These are phyloP conservation scores for Podosphaera xanthii DNA, from an alignment of 2,329 filamentous ascomycete genomes.

Conservation along the genomic window DNA sequence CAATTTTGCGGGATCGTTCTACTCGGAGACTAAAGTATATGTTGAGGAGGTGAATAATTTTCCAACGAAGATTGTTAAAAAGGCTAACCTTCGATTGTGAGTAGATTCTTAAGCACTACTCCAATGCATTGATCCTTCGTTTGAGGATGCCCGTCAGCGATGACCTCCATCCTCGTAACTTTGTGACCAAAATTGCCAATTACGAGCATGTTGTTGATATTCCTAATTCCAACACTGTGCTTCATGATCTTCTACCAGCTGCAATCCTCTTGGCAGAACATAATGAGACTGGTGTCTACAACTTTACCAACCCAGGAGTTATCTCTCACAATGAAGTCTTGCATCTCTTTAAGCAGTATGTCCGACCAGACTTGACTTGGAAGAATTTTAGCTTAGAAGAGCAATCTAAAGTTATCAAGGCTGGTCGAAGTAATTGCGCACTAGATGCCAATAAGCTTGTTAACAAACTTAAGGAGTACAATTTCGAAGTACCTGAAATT, in stretches of 20 bases:
- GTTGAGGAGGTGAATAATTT: constrained; percentile 32
- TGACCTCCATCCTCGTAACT: constrained; percentile 41
- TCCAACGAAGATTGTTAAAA: background rate
- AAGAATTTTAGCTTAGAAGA: constrained; percentile 44
- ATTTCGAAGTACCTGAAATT: constrained; percentile 34
- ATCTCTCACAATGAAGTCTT: constrained; percentile 52
- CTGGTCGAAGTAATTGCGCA: constrained; percentile 41
- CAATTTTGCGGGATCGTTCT: constrained; percentile 46
- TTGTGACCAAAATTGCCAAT: constrained; percentile 44
- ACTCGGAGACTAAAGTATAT: constrained; percentile 41
- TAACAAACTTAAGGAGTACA: constrained; percentile 35
- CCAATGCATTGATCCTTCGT: constrained; percentile 37
- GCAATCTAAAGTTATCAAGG: constrained; percentile 44
- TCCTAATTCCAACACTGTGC: constrained; percentile 44
- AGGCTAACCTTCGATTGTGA: constrained; percentile 4
- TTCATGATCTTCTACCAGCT: constrained; percentile 38
- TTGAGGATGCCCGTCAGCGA: constrained; percentile 48
- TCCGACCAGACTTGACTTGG: constrained; percentile 36
- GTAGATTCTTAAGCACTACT: constrained; percentile 37
- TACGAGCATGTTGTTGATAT: constrained; percentile 45
- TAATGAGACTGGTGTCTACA: constrained; percentile 39
- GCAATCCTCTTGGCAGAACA: constrained; percentile 37
- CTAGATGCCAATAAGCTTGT: constrained; percentile 38
- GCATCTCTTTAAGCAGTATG: constrained; percentile 35
- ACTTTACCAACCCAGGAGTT: constrained; percentile 47